Conservation (phyloP, 2,329 filamentous ascomycete genomes). For the Fusarium globosum region DNA sequence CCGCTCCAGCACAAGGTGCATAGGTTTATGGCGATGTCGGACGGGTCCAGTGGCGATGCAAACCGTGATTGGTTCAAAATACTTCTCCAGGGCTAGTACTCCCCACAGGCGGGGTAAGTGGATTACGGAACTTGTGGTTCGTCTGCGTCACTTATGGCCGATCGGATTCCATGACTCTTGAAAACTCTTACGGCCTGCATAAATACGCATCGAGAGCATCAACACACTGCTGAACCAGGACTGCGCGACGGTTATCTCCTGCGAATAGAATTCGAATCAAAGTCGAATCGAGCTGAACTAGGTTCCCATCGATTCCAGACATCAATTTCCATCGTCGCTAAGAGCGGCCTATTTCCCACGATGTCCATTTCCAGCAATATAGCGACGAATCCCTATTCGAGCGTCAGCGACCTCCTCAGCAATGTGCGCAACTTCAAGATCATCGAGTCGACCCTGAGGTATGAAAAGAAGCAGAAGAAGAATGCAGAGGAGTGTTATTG, state of each 20-base stretch:
- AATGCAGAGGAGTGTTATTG: no score
- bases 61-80: not conserved
- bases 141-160: not conserved
- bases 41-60: not conserved
- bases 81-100: not conserved
- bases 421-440: not conserved
- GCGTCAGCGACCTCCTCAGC: not conserved
- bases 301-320: not conserved
- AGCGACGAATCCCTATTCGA: not conserved
- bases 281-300: not conserved
- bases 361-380: not conserved
- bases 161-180: not conserved
- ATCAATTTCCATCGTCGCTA: not conserved
- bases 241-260: not conserved
- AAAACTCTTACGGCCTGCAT: no score
- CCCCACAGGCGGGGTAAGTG: not conserved
- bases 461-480: no score
- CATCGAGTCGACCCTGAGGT: not conserved
- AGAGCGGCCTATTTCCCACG: not conserved
- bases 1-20: no score
- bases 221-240: not conserved
- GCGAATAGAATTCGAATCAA: not conserved
- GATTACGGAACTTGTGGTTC: not conserved
- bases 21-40: not conserved
- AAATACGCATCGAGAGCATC: not conserved